Percentiles rank a stretch among this genome's conserved stretches.
phyloP scores from a whole-genome alignment of 2,329 filamentous ascomycete genomes.

The Alternaria hordeiaustralica region DNA sequence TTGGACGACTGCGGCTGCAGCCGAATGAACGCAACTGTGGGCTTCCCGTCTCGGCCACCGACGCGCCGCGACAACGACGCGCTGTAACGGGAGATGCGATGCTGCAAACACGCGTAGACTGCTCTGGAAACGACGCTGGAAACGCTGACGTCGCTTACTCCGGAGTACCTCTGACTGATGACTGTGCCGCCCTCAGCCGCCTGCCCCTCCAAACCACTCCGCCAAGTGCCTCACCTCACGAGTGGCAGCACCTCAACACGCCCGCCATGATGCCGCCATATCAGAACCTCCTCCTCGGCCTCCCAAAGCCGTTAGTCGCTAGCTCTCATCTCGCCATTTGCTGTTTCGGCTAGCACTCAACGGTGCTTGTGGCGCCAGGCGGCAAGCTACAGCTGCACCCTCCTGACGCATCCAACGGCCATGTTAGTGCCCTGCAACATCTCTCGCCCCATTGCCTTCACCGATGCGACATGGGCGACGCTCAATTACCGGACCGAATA shows the following conservation, averaged over 20 bases:
- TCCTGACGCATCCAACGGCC: constrained; percentile 14
- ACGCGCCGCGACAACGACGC: constrained; percentile 5
- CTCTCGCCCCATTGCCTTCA: constrained; percentile 7
- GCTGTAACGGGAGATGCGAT: background rate
- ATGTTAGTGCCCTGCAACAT: constrained; percentile 7
- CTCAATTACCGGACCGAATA: constrained; percentile 10
- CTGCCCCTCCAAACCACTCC: background rate
- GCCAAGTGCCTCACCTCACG: background rate
- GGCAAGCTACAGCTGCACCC: constrained; percentile 7
- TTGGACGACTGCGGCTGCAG: constrained; percentile 7
- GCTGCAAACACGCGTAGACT: background rate
- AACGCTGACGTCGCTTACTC: background rate
- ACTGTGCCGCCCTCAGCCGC: background rate
- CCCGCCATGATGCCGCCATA: background rate
- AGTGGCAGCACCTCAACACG: background rate
- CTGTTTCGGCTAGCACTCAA: constrained; percentile 14
- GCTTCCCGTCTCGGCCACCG: constrained; percentile 7
- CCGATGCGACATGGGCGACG: constrained; percentile 7
- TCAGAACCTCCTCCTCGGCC: background rate
- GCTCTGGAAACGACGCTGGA: background rate
- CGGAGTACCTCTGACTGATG: background rate
- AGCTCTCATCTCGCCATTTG: background rate
- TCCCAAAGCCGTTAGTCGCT: background rate
- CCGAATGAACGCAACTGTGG: constrained; percentile 11
- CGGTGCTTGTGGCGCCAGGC: constrained; percentile 12